Base-by-base conservation (phyloP, 768 basidiomycete species). In the Heimioporus sp. region DNA sequence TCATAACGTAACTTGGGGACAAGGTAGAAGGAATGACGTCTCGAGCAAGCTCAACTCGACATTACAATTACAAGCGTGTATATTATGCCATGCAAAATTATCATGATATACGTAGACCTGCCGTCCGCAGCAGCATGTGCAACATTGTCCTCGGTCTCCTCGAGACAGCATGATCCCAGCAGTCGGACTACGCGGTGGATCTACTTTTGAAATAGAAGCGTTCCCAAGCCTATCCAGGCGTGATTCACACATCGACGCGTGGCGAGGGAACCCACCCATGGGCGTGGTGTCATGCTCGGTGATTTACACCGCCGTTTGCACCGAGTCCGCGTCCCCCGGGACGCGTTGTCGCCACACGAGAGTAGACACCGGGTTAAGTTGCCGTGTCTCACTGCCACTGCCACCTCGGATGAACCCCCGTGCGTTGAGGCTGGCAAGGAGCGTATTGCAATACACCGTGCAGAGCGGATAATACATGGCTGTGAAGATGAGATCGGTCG, bases 371-470 rank as follows among this genome's bases (percentile, higher is more conserved):
- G 11, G 15, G 12, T 52, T 32, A 7, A 37, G 34, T 36, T 51
- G 31, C 28, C 20, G 44, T 4, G 8, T 37, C 2, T 49, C 56
- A 3, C 15, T 7, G 21, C 21, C 21, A 10, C 17, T 35, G 28
- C 44, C 38, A 17, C 49, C 51, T 4, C 63, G 57, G 12, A 36
- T n/a, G 38, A 55, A 63, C 24, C 52, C 30, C 34, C 67, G 64
- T 0, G 61, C 55, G 24, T 72, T 68, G 46, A 71, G 59, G 53
- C 58, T 73, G 38, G 62, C 67, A 32, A 73, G 62, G 8, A 72
- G 43, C 21, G 70, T 66, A 54, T 66, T 69, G 44, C 69, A 63
- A 38, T 73, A 73, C 15, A 70, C 54, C 28, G 68, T 59, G 42
- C 68, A 65, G 20, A 71, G 56, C 8, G 71, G 65, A 39, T 59